Base-by-base conservation (phyloP, 2,329 filamentous ascomycete genomes). In the Aspergillus sp. region DNA sequence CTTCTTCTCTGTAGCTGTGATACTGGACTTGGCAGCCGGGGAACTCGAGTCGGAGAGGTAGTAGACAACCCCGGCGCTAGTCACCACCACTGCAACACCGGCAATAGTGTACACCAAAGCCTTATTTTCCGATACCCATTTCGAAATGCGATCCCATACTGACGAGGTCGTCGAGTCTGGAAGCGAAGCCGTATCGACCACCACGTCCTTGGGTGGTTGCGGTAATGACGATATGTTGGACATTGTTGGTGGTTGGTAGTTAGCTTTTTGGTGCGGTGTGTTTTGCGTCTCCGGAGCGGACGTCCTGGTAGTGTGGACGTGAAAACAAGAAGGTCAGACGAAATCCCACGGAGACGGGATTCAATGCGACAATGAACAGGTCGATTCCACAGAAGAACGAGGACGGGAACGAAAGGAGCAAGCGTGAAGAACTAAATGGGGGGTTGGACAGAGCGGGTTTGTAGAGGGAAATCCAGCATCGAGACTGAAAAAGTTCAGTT, bases 51-150 rank as follows among this genome's bases (percentile, higher is more conserved):
- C 70, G 46, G 75, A 73, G 57, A 95, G 76, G 70, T 96, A 97
- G 76, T 97, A 98, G 63, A 94, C 85, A 39, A 88, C 87, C 58
- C 93, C 91, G 32, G 90, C 91, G 51, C 87, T 88, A 9, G 88
- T 93, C 47, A 94, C 86, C 39, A 96, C 88, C 42, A 95, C 80
- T 45, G 91, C 91, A 50, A 95, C 86, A 62, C 93, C 93, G 47
- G 91, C 93, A 71, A 97, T 88, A 57, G 93, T 96, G 72, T 96
- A 98, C 53, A 94, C 90, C 46, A 91, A 79, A 42, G 88, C 86
- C 75, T 96, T 97, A 74, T 98, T 90, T 67, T 97, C 91, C 2
- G 89, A 87, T 9, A 86, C 89, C 91, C 93, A 98, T 63, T 76
- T 83, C 56, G 89, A 85, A 71, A 96, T 75, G 61, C 90, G 85